Base-by-base conservation (phyloP, 2,329 filamentous ascomycete species). In the Venturia nashicola region DNA sequence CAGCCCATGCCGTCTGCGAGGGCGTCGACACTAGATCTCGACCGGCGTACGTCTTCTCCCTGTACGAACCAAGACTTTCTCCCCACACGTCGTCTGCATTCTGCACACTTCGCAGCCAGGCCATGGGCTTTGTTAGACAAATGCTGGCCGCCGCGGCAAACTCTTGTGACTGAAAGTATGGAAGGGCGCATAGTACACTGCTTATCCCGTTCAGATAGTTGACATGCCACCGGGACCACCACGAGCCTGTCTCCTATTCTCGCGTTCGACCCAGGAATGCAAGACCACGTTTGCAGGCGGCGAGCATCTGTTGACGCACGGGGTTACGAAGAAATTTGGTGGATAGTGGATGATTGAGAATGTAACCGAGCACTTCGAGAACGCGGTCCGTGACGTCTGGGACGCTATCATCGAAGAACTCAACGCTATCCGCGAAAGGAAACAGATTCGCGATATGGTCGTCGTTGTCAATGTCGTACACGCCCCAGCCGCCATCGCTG, bases 1-100 rank as follows among this genome's bases (percentile, higher is more conserved):
- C 34, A 27, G 59, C 59, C 59, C 59, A 61, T 16, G 59, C 59
- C 16, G 59, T 61, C 59, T 61, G 59, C 34, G 59, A 61, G 59
- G 59, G 34, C 16, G 34, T 61, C 20, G 59, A 61, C 14, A 43
- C 39, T 7, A 46, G 23, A 23, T 36, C 59, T 39, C 39, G 32
- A n/a, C 59, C 59, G 23, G 59, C 59, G 34, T 20, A 23, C 14
- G 34, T n/a, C 34, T 42, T 36, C 14, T 61, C 59, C 32, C 44
- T 61, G 59, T 61, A 61, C 34, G 34, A 40, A 36, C 16, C 42
- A 16, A 61, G 59, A 43, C 42, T 42, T 16, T 61, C 59, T 36
- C 59, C 59, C 59, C 59, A 61, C 14, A 36, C 59, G 18, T 36
- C 59, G 59, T 61, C 59, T 14, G 16, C 14, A 32, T 61, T 61